Evolutionary conservation across 2,329 filamentous ascomycete species (phyloP).

Genomic region (Apiospora saccharicola): DNA sequence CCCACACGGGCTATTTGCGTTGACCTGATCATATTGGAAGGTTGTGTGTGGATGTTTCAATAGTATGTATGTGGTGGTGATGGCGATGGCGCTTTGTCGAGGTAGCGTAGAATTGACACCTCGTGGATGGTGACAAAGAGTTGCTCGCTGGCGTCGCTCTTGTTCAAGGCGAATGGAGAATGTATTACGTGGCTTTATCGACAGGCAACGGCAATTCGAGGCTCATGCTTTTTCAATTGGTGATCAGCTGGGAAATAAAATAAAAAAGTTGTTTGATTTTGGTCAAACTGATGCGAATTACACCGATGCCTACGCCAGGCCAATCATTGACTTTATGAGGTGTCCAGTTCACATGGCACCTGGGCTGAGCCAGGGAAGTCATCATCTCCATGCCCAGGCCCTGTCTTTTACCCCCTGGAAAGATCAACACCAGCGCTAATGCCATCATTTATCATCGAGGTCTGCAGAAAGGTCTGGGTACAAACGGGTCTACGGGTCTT

Average conservation of each 20-base stretch:
- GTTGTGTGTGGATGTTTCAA: conserved; percentile 6
- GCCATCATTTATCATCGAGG: conserved; percentile 17
- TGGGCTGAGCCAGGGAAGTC: conserved; percentile 8
- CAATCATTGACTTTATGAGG: not conserved
- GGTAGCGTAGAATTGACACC: not conserved
- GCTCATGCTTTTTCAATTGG: not conserved
- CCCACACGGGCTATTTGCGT: conserved; percentile 89
- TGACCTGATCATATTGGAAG: conserved; percentile 77
- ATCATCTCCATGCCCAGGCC: conserved; percentile 7
- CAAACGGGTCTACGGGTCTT: conserved; percentile 8
- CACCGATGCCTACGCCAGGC: not conserved
- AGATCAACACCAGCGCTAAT: not conserved
- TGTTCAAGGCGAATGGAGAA: conserved; percentile 12
- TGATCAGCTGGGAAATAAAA: not conserved
- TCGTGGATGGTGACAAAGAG: not conserved
- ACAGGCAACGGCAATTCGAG: not conserved
- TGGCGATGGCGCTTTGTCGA: not conserved
- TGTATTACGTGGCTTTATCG: conserved; percentile 29
- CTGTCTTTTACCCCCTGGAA: conserved; percentile 17
- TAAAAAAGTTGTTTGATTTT: not conserved
- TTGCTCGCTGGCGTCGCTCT: not conserved
- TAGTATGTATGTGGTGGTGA: not conserved
- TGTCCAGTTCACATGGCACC: conserved; percentile 15
- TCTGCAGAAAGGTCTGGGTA: conserved; percentile 9
- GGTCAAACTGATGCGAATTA: not conserved